Evolutionary conservation across 2,329 filamentous ascomycete species (phyloP).

Genomic region (Phialocephala subalpina): DNA sequence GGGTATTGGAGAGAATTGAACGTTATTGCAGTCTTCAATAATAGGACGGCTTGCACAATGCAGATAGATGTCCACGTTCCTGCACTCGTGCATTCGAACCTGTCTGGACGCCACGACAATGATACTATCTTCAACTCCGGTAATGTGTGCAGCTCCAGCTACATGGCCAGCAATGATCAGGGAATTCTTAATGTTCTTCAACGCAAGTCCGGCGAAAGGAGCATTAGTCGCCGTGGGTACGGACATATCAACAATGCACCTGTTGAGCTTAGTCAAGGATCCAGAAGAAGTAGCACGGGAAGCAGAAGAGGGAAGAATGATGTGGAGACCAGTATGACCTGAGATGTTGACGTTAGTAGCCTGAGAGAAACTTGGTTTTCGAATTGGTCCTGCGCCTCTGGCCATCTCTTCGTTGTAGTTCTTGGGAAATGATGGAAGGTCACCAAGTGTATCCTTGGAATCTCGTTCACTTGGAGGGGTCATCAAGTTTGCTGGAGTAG

Average conservation of each 20-base stretch:
- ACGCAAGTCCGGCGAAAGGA: constrained; percentile 74
- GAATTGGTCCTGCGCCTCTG: constrained; percentile 48
- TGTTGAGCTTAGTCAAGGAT: constrained; percentile 71
- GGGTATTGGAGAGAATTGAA: constrained; percentile 84
- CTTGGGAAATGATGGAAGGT: constrained; percentile 50
- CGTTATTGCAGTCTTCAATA: constrained; percentile 83
- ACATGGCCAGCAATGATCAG: constrained; percentile 83
- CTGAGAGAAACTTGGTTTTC: constrained; percentile 70
- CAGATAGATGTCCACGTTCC: constrained; percentile 83
- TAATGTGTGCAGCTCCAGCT: constrained; percentile 83
- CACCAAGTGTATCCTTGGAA: constrained; percentile 48
- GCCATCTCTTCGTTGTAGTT: constrained; percentile 68
- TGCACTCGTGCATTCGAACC: constrained; percentile 90
- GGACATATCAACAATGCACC: constrained; percentile 84
- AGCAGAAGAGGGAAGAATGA: constrained; percentile 77
- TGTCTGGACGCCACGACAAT: constrained; percentile 84
- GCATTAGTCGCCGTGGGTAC: constrained; percentile 65
- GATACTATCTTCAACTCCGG: constrained; percentile 74
- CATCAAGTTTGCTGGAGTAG: constrained; percentile 43
- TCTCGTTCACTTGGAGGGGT: constrained; percentile 36
- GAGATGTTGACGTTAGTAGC: constrained; percentile 70
- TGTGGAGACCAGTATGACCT: constrained; percentile 73
- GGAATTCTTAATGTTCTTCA: constrained; percentile 75
- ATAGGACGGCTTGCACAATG: constrained; percentile 86
- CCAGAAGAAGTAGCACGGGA: constrained; percentile 77